phyloP scores from a whole-genome alignment of 225 moss, liverwort and hornwort species.

The Sphagnum tenellum region DNA sequence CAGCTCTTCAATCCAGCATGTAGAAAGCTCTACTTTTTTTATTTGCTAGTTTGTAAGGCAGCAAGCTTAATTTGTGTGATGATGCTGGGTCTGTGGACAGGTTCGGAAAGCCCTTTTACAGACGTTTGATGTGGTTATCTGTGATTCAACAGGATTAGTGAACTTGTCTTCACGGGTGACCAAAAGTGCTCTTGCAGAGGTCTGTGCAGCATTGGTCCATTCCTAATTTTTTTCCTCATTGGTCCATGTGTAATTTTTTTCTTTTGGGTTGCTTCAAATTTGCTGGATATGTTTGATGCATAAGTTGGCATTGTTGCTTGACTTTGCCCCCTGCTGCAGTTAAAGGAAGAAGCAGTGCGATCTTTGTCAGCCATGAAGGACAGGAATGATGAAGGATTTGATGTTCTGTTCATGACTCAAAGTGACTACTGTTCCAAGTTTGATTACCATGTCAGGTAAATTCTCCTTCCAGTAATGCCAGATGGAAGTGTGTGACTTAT shows the following conservation, averaged over 20 bases:
- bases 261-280: too few relatives aligned
- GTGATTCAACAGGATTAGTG: conserved; percentile 50
- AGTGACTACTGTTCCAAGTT: conserved; percentile 64
- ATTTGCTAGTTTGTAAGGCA: too few relatives aligned
- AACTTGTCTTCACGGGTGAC: conserved; percentile 78
- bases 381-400: conserved; percentile 67
- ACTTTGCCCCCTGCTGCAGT: conserved; percentile 17
- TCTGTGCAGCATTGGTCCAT: conserved; percentile 10
- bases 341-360: conserved; percentile 60
- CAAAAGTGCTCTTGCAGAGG: conserved; percentile 68
- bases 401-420: conserved; percentile 67
- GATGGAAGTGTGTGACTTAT: too few relatives aligned
- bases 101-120: conserved; percentile 47
- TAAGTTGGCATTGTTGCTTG: too few relatives aligned
- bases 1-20: too few relatives aligned
- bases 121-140: conserved; percentile 63
- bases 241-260: too few relatives aligned
- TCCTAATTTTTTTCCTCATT: too few relatives aligned
- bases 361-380: conserved; percentile 60
- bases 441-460: conserved; percentile 85
- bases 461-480: too few relatives aligned
- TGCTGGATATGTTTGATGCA: too few relatives aligned
- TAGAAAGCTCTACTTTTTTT: too few relatives aligned
- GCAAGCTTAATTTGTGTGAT: too few relatives aligned
- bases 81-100: conserved; percentile 14